These are phyloP conservation scores for Backusella psychrophila DNA, from an alignment of 192 early-diverging fungal species.

Conservation along the genomic window DNA sequence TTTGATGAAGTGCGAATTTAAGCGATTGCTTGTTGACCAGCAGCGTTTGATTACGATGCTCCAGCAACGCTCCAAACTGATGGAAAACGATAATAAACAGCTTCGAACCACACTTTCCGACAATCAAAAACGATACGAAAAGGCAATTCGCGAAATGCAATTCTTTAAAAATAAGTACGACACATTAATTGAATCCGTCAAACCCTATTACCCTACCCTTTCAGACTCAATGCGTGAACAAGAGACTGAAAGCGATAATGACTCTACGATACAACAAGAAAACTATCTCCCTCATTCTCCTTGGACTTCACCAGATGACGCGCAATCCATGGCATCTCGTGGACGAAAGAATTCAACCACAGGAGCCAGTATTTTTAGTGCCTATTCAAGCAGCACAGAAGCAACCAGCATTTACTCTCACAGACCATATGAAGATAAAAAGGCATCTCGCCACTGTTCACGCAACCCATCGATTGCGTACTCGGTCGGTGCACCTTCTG, in stretches of 20 bases:
- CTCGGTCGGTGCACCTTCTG: background rate
- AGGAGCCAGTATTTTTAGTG: background rate
- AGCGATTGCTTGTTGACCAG: conserved; percentile 14
- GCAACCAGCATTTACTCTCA: conserved; percentile 4
- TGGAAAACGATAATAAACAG: conserved; percentile 19
- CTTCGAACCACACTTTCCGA: background rate
- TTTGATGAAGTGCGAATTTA: conserved; percentile 7
- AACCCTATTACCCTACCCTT: background rate
- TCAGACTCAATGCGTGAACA: background rate
- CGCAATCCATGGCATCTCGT: background rate
- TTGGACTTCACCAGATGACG: background rate
- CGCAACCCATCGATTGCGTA: background rate
- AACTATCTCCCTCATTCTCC: background rate
- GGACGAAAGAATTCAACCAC: conserved; percentile 1
- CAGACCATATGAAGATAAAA: background rate
- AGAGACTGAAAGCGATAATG: background rate
- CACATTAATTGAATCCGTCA: conserved; percentile 4
- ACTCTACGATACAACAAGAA: background rate
- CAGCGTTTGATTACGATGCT: conserved; percentile 17
- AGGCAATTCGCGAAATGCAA: conserved; percentile 35
- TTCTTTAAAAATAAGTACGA: conserved; percentile 35
- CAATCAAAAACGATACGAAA: conserved; percentile 24
- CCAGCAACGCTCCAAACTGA: background rate
- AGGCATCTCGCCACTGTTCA: background rate
- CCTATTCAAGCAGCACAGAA: conserved; percentile 4